Evolutionary conservation across 345 rosid species (phyloP).

Genomic region (Lepidium aucheri): DNA sequence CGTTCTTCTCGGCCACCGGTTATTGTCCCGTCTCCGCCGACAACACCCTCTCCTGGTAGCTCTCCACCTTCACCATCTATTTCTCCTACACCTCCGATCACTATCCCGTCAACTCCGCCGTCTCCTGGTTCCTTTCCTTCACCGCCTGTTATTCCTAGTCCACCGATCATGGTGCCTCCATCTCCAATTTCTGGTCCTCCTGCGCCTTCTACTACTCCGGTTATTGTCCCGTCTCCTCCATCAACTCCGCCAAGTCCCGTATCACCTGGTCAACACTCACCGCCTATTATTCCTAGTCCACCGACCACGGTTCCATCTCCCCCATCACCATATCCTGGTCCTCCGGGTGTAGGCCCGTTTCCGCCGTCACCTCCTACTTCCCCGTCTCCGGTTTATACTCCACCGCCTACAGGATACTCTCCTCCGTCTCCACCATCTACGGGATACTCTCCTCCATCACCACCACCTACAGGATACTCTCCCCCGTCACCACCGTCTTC

Average conservation of each 20-base stretch:
- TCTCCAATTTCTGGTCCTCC: slow-evolving; percentile 32
- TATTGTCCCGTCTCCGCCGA: slow-evolving; percentile 55
- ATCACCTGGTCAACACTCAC: slow-evolving; percentile 20
- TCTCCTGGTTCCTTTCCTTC: background rate
- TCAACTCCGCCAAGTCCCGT: slow-evolving; percentile 32
- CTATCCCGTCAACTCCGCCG: background rate
- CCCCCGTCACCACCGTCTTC: slow-evolving; percentile 22
- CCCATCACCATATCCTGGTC: slow-evolving; percentile 33
- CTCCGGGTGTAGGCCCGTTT: slow-evolving; percentile 32
- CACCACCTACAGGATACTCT: slow-evolving; percentile 11
- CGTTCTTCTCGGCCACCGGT: slow-evolving; percentile 59
- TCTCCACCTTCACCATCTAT: slow-evolving; percentile 4
- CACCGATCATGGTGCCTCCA: too few relatives aligned
- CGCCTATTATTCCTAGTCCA: slow-evolving; percentile 37
- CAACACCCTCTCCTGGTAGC: slow-evolving; percentile 37
- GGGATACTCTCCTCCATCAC: slow-evolving; percentile 13
- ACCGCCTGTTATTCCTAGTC: background rate
- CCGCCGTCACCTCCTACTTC: slow-evolving; percentile 37
- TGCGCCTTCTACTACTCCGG: slow-evolving; percentile 1
- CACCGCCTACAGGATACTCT: slow-evolving; percentile 5
- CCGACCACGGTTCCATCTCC: slow-evolving; percentile 31
- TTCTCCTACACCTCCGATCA: background rate
- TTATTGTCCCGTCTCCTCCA: slow-evolving; percentile 2
- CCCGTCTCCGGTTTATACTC: slow-evolving; percentile 31
- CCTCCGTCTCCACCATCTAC: slow-evolving; percentile 30